Evolutionary conservation across 2,329 filamentous ascomycete genomes (phyloP), one percentile per base, ranked within the genome.

Genomic region (Pestalotiopsis fici): DNA sequence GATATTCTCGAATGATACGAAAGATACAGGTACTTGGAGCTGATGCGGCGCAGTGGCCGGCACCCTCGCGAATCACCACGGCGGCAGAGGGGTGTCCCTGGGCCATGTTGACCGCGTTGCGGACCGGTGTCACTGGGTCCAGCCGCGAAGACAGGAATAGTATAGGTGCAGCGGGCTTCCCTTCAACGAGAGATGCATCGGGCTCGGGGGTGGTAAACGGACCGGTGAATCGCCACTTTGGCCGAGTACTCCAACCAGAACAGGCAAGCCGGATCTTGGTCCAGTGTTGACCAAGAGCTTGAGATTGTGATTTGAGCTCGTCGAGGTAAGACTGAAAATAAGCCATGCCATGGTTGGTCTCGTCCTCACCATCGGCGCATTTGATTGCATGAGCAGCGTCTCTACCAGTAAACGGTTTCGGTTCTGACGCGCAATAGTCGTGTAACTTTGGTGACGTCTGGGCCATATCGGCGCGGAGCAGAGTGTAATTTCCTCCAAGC

Each of bases 51-150:
- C 64, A 67, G 65, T 75, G 74, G 4, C 74, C 74, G 55, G 69
- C 56, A 54, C n/a, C 66, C 35, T 72, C 65, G 68, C 73, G 72
- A 28, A 67, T 23, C 59, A 75, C 47, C 21, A 72, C 69, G 0
- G 59, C 50, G 2, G 74, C 59, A 1, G 73, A 72, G 3, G 69
- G 50, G 60, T 74, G 70, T 1, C 43, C 35, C 7, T 11, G 13
- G 9, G 73, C 64, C 73, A 74, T 72, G 55, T 66, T 69, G 21
- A 65, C 35, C 3, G 81, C 75, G 74, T 83, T 78, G 67, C 78
- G 63, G 47, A 82, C 69, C 4, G 84, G 84, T 28, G 84, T 86
- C 12, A 84, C 80, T 13, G 84, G 84, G 66, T 86, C 83, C 6
- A 80, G 76, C 5, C 76, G 69, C 65, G 80, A 82, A 12, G 79